Evolutionary conservation across 2,329 filamentous ascomycete genomes (phyloP), one percentile per base, ranked within the genome.

Genomic region (Arthrobotrys sphaeroides): DNA sequence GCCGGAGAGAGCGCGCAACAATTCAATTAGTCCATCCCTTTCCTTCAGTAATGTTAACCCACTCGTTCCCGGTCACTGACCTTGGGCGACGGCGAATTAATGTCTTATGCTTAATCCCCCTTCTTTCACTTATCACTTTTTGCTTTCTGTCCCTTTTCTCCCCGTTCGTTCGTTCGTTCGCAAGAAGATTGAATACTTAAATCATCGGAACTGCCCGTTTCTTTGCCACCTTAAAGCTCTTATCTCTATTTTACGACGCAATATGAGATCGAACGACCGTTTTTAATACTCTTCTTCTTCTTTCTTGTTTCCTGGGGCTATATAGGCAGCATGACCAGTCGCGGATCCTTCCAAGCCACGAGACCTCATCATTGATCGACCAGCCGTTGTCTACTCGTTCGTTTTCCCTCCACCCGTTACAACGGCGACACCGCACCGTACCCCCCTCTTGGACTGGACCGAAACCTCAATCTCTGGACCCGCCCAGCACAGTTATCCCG

Each of bases 271-370:
- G 66, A 70, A 61, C 55, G 66, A 70, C 28, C 66, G 43, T 61
- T 49, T 60, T 60, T 60, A 70, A 53, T 53, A 62, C 36, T 33
- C 40, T 42, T 60, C n/a, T 57, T 70, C 66, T 70, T 42, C 59
- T 60, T 53, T 62, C 40, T 57, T 65, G 26, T 53, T 68, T 51
- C 38, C 51, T 51, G 45, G 38, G 33, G 33, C 43, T 51, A 31
- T 74, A 68, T 66, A 74, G 70, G 70, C 55, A 74, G 70, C 62
- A 74, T 59, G 61, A 74, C 70, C 47, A 62, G 55, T 33, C 70
- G 70, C 22, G 70, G 70, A 62, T 74, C 70, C 62, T 74, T 74
- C 70, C 62, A 62, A 62, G 62, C 70, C 43, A 31, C 62, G 55
- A 53, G 61, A 49, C 51, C n/a, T n/a, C n/a, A 47, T 40, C 47